Conservation (phyloP, 495 filamentous ascomycete genomes). For the Aspergillus homomorphus region DNA sequence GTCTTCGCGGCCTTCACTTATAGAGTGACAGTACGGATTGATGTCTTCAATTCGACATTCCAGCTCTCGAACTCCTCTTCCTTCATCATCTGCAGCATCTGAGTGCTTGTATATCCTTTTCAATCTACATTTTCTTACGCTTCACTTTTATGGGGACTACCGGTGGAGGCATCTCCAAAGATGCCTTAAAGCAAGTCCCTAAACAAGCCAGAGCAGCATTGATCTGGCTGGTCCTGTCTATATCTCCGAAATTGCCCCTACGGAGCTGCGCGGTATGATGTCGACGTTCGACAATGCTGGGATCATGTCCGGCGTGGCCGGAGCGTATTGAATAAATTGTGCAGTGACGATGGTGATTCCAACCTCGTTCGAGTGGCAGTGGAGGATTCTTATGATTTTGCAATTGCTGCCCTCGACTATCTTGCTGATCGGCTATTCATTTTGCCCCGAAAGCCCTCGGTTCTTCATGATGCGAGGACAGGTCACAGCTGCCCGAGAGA, state of each 20-base stretch:
- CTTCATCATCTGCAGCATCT: no score
- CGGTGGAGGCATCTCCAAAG: slow-evolving; percentile 13
- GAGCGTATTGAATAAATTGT: slow-evolving; percentile 78
- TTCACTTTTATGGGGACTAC: slow-evolving; percentile 7
- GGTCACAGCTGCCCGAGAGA: slow-evolving; percentile 58
- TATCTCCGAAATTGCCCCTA: slow-evolving; percentile 47
- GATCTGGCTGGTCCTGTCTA: slow-evolving; percentile 56
- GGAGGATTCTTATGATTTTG: slow-evolving; percentile 59
- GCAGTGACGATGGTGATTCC: slow-evolving; percentile 26
- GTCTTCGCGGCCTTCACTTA: no score
- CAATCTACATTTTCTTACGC: neutral
- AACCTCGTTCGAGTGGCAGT: slow-evolving; percentile 58
- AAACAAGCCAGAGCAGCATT: slow-evolving; percentile 13
- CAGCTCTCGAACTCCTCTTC: neutral
- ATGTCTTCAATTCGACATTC: neutral
- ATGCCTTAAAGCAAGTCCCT: slow-evolving; percentile 16
- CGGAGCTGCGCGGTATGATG: slow-evolving; percentile 61
- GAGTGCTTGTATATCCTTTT: no score
- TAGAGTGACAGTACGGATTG: no score
- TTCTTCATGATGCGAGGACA: slow-evolving; percentile 66
- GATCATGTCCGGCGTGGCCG: slow-evolving; percentile 75
- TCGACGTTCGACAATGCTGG: slow-evolving; percentile 74
- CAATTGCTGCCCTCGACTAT: slow-evolving; percentile 57
- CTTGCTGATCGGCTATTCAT: slow-evolving; percentile 60
- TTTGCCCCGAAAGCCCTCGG: slow-evolving; percentile 73